A percentile compares a stretch with the other conserved stretches of the same genome.
phyloP scores from a whole-genome alignment of 805 yeast species.

The Isabelozyma gotoi region DNA sequence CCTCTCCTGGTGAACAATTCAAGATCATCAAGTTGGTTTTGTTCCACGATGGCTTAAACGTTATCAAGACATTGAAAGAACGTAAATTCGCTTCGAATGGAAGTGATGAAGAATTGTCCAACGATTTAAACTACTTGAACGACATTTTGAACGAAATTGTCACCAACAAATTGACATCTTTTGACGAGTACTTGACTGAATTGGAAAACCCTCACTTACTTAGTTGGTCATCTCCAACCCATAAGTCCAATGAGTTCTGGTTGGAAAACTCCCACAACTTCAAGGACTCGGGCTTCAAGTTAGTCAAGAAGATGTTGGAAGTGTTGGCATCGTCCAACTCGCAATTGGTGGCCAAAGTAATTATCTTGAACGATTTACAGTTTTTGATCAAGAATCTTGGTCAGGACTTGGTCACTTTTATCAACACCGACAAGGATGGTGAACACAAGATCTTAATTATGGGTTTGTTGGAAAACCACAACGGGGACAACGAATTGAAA shows the following conservation, averaged over 20 bases:
- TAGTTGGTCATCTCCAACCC: slow-evolving; percentile 85
- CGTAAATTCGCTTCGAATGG: slow-evolving; percentile 77
- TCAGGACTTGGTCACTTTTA: slow-evolving; percentile 34
- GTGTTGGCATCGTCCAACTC: slow-evolving; percentile 38
- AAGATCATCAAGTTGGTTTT: slow-evolving; percentile 65
- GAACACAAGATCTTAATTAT: slow-evolving; percentile 74
- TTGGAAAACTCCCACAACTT: slow-evolving; percentile 74
- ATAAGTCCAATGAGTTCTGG: slow-evolving; percentile 87
- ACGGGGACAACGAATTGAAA: slow-evolving; percentile 81
- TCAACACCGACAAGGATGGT: slow-evolving; percentile 46
- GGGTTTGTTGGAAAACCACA: slow-evolving; percentile 68
- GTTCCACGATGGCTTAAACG: slow-evolving; percentile 72
- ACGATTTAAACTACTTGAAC: slow-evolving; percentile 61
- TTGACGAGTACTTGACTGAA: slow-evolving; percentile 89
- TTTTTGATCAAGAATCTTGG: slow-evolving; percentile 41
- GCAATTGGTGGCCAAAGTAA: slow-evolving; percentile 25
- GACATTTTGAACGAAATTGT: slow-evolving; percentile 70
- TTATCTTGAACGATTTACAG: slow-evolving; percentile 44
- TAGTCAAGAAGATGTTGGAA: slow-evolving; percentile 60
- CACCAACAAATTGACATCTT: slow-evolving; percentile 72
- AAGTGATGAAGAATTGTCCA: slow-evolving; percentile 79
- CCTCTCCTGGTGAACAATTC: slow-evolving; percentile 32
- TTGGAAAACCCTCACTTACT: slow-evolving; percentile 72
- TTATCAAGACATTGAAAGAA: slow-evolving; percentile 67
- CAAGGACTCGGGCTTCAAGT: slow-evolving; percentile 73